Base-by-base conservation (phyloP, 2,329 filamentous ascomycete species). In the Ascosphaera apis region DNA sequence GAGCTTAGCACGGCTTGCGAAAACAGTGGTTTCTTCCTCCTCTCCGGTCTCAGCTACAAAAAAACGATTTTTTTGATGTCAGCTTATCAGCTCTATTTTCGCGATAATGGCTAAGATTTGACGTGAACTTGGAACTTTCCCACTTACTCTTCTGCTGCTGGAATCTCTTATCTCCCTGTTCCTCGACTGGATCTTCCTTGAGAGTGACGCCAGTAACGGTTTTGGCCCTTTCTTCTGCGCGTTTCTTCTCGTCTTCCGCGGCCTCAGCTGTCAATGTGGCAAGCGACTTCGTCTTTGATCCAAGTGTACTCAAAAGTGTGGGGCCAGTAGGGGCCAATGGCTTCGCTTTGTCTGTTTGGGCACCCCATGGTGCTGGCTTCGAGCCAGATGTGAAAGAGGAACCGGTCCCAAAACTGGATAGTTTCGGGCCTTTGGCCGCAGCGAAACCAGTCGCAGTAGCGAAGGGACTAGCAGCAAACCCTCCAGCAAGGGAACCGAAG, bases 11-110 rank as follows among this genome's bases (percentile, higher is more conserved):
- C 84, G 75, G 40, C 77, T 72, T 32, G 72, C 67, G 49, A 86
- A 69, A 34, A 81, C 58, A 1, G 78, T 86, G 15, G 65, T 64
- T 53, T 95, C 86, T 34, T 72, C 72, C 47, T 83, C 73, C 56
- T 95, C 86, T 38, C 86, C 86, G 36, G 88, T 86, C 51, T 91
- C 77, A 31, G 86, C 69, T 84, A 45, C 37, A 30, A 8, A 35
- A 25, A 36, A 31, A 17, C 31, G 35, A 33, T 30, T 11, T 39
- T 39, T 60, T 44, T 38, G 35, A 35, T 37, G n/a, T n/a, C n/a
- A n/a, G n/a, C n/a, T n/a, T n/a, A n/a, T n/a, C n/a, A n/a, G n/a
- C n/a, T n/a, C n/a, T n/a, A n/a, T n/a, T n/a, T n/a, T n/a, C n/a
- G n/a, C n/a, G n/a, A n/a, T n/a, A n/a, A n/a, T n/a, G n/a, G n/a